Conservation (phyloP, 164 flowering plant genomes). For the Kalanchoe fedtschenkoi region DNA sequence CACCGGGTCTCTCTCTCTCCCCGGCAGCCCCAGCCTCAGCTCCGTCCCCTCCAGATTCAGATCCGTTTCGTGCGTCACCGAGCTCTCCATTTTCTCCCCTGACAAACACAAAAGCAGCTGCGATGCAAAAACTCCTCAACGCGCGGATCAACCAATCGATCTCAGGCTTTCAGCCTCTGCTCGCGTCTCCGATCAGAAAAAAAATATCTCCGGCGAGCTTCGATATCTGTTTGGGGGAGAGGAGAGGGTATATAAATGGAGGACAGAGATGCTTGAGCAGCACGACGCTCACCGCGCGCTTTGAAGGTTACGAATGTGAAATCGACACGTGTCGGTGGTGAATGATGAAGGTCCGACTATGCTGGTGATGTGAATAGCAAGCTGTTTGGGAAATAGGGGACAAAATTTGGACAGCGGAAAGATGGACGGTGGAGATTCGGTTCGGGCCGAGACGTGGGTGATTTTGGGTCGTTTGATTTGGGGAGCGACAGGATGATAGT, state of each 20-base stretch:
- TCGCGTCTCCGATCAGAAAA: neutral
- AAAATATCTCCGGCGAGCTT: conserved; percentile 1
- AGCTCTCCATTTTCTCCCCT: neutral
- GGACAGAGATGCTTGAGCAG: conserved; percentile 2
- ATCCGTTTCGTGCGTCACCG: neutral
- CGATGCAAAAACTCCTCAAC: neutral
- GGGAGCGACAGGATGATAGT: neutral
- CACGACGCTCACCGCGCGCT: conserved; percentile 1
- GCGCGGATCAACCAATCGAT: neutral
- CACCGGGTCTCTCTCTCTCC: conserved; percentile 14
- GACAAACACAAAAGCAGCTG: no score
- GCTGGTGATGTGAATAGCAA: neutral
- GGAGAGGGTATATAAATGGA: neutral
- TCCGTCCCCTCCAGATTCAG: conserved; percentile 23
- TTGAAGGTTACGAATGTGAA: neutral
- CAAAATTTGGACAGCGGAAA: neutral
- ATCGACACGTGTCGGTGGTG: neutral
- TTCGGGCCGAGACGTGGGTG: neutral
- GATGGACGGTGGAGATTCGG: neutral
- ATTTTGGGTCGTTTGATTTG: neutral
- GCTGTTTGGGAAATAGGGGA: neutral
- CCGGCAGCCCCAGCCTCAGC: conserved; percentile 31
- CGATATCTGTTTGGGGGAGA: neutral
- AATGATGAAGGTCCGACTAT: neutral
- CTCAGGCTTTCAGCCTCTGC: neutral